These are phyloP conservation scores for Vishniacozyma victoriae DNA, from an alignment of 768 basidiomycete species.

Conservation along the genomic window DNA sequence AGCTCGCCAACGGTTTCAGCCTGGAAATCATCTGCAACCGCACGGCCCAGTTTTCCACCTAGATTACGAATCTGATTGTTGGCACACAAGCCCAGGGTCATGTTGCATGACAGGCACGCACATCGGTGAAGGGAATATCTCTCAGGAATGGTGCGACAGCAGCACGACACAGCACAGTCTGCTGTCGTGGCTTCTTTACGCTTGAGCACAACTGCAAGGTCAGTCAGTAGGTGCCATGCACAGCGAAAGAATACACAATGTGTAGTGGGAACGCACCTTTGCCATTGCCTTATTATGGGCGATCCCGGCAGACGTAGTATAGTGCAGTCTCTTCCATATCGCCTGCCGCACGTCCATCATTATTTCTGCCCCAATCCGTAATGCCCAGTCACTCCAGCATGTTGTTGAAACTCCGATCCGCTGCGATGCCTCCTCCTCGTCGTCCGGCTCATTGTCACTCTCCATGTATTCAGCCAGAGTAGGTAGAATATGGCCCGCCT, in stretches of 20 bases:
- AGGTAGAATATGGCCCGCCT: slow-evolving; percentile 43
- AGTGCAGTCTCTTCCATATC: slow-evolving; percentile 67
- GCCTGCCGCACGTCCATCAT: slow-evolving; percentile 69
- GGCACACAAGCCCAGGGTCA: neutral
- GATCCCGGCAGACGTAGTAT: slow-evolving; percentile 90
- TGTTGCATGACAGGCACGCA: slow-evolving; percentile 36
- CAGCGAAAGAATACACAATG: neutral
- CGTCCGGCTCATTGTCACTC: slow-evolving; percentile 4
- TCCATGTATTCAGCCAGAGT: slow-evolving; percentile 7
- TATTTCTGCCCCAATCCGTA: slow-evolving; percentile 80
- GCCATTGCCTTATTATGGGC: slow-evolving; percentile 90
- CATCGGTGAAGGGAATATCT: slow-evolving; percentile 85
- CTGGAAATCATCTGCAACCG: slow-evolving; percentile 79
- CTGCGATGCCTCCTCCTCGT: neutral
- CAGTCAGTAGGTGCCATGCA: neutral
- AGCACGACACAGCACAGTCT: slow-evolving; percentile 77
- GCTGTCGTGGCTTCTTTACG: slow-evolving; percentile 77
- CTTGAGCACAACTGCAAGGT: slow-evolving; percentile 69
- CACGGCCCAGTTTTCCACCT: slow-evolving; percentile 87
- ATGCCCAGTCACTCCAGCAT: slow-evolving; percentile 91
- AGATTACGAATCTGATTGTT: slow-evolving; percentile 73
- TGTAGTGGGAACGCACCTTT: slow-evolving; percentile 56
- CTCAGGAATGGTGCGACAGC: slow-evolving; percentile 78
- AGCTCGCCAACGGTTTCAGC: slow-evolving; percentile 85
- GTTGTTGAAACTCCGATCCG: slow-evolving; percentile 3